phyloP scores from a whole-genome alignment of 2,329 filamentous ascomycete species.

The Phialemonium atrogriseum region DNA sequence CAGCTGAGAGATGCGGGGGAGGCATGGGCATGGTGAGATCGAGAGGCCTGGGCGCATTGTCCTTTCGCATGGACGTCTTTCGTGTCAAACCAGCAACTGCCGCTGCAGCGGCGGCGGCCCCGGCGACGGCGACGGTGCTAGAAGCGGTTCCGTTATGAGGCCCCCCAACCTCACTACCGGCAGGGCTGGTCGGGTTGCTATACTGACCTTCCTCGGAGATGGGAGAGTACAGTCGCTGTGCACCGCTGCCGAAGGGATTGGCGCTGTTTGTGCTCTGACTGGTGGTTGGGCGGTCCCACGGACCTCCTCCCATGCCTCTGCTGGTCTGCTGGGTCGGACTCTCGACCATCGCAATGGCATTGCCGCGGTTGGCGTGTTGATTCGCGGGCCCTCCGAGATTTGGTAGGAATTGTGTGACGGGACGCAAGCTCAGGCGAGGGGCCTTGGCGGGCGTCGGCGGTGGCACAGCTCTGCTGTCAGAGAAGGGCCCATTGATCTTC shows the following conservation, averaged over 20 bases:
- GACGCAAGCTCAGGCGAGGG: conserved; percentile 77
- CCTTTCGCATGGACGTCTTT: conserved; percentile 48
- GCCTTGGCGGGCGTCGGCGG: conserved; percentile 41
- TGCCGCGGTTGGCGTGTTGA: conserved; percentile 41
- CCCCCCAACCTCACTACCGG: conserved; percentile 27
- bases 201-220: conserved; percentile 28
- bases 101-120: conserved; percentile 13
- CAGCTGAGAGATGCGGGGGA: conserved; percentile 21
- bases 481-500: conserved; percentile 43
- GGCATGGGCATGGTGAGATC: conserved; percentile 42
- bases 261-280: conserved; percentile 40
- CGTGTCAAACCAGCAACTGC: conserved; percentile 36
- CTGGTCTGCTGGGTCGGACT: conserved; percentile 19
- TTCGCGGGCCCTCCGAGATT: conserved; percentile 41
- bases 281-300: conserved; percentile 37
- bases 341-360: conserved; percentile 31
- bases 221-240: conserved; percentile 39
- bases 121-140: conserved; percentile 15
- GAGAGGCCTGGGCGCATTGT: conserved; percentile 35
- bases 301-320: conserved; percentile 11
- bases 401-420: conserved; percentile 75
- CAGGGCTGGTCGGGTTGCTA: conserved; percentile 26
- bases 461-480: conserved; percentile 26
- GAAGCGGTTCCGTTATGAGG: conserved; percentile 18
- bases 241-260: conserved; percentile 65